Conservation (phyloP, 768 basidiomycete species). For the Podaxis sp. region DNA sequence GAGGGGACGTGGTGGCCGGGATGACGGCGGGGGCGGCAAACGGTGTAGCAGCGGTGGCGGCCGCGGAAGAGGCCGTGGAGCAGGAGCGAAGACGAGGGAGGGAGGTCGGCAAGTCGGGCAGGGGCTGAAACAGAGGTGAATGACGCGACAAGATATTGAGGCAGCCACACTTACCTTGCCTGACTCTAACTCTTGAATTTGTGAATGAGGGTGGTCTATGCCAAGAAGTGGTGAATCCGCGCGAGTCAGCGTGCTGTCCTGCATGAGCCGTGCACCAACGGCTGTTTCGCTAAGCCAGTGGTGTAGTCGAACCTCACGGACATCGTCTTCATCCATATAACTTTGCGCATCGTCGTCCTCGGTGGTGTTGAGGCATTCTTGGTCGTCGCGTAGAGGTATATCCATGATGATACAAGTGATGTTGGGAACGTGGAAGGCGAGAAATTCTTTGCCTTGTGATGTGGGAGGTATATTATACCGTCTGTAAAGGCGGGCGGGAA, state of each 20-base stretch:
- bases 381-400: neutral
- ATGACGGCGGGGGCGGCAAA: neutral
- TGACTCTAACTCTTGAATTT: neutral
- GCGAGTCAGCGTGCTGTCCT: constrained; percentile 5
- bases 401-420: neutral
- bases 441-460: neutral
- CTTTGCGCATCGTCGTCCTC: constrained; percentile 4
- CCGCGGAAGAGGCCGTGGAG: neutral
- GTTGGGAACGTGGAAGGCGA: neutral
- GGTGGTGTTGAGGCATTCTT: neutral
- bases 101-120: neutral
- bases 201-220: neutral
- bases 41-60: neutral
- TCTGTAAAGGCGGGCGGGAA: constrained; percentile 7
- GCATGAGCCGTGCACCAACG: neutral
- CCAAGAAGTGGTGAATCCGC: constrained; percentile 13
- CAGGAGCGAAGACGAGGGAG: constrained; percentile 6
- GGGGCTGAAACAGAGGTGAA: constrained; percentile 4
- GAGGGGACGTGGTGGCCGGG: neutral
- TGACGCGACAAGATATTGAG: neutral
- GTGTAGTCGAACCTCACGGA: constrained; percentile 6
- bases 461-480: constrained; percentile 7
- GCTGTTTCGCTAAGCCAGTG: constrained; percentile 10
- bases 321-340: constrained; percentile 6
- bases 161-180: neutral